Base-by-base conservation (phyloP, 306 rosid species). In the Mucuna pruriens region DNA sequence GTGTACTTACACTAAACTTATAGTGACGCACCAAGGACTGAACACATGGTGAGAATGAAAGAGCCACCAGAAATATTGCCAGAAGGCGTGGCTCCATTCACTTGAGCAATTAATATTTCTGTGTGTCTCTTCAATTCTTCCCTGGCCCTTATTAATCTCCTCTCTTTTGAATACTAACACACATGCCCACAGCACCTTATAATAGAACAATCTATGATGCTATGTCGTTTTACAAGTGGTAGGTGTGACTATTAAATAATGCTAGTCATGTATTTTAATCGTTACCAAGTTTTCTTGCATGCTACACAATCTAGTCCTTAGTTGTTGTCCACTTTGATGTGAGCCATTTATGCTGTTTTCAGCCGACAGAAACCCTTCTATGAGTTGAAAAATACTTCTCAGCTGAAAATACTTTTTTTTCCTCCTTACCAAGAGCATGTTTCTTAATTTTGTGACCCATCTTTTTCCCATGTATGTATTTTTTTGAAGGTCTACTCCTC, bases 1-100 rank as follows among this genome's bases (percentile, higher is more conserved):
- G 55, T 23, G 36, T 62, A 84, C 93, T 91, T 89, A 87, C 94
- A 67, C 64, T 63, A 64, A 94, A 90, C 52, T 88, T 79, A 77
- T 90, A 90, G 62, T 88, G 92, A 48, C 91, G 95, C 74, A 89
- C 90, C 87, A 83, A 80, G 72, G 89, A 82, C 0, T 86, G 75
- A 67, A 82, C 89, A 51, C 73, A 65, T 12, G 79, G 76, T 2
- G 89, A 89, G 76, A 62, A 84, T 44, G 82, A 66, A 79, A 90
- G 82, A 75, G 84, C 83, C 63, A 87, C 49, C 68, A 89, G 79
- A 55, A 93, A 34, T 15, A 86, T 40, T 58, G 82, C 52, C 64
- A 76, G 71, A 79, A 88, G 67, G 57, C 82, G 75, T 81, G 74
- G 60, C 84, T 80, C 80, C 89, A 88, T 85, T 64, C 76, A 65